A percentile compares a stretch with the other conserved stretches of the same genome.
These are phyloP conservation scores for Aspergillus ustus DNA, from an alignment of 2,329 filamentous ascomycete genomes.

Conservation along the genomic window DNA sequence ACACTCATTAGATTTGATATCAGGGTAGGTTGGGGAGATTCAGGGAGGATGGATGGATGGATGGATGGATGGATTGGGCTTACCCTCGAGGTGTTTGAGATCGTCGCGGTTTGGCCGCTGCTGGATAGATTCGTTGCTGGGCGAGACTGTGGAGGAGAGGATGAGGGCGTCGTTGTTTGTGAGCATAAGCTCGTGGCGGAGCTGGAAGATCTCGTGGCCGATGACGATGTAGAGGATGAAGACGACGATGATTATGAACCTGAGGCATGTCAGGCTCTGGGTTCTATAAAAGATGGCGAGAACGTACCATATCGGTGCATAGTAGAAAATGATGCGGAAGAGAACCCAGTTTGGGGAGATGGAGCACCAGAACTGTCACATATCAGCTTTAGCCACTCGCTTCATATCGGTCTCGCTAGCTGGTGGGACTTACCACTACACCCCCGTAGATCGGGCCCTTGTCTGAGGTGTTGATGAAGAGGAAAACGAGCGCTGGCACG, in stretches of 20 bases:
- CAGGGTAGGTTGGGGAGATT: neutral
- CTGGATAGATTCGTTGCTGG: conserved; percentile 16
- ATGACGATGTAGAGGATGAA: conserved; percentile 32
- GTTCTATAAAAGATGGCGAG: neutral
- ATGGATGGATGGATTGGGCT: no score
- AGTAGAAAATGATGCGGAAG: conserved; percentile 42
- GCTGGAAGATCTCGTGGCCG: conserved; percentile 38
- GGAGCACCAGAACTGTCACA: conserved; percentile 43
- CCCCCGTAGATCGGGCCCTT: conserved; percentile 45
- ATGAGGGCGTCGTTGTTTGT: conserved; percentile 34
- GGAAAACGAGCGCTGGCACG: conserved; percentile 40
- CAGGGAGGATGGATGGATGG: neutral
- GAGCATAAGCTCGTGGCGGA: conserved; percentile 37
- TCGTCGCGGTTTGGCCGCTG: neutral
- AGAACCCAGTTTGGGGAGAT: conserved; percentile 43
- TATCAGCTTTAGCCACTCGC: neutral
- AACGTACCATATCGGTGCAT: conserved; percentile 42
- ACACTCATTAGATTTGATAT: neutral
- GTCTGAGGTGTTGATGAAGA: conserved; percentile 36
- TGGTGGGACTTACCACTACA: conserved; percentile 33
- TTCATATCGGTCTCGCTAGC: neutral
- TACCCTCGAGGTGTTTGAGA: neutral
- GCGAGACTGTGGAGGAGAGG: conserved; percentile 27
- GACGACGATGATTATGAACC: conserved; percentile 34
- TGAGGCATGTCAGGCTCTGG: conserved; percentile 14